phyloP scores from a whole-genome alignment of 2,329 filamentous ascomycete species.

The Eurotiales sp. region DNA sequence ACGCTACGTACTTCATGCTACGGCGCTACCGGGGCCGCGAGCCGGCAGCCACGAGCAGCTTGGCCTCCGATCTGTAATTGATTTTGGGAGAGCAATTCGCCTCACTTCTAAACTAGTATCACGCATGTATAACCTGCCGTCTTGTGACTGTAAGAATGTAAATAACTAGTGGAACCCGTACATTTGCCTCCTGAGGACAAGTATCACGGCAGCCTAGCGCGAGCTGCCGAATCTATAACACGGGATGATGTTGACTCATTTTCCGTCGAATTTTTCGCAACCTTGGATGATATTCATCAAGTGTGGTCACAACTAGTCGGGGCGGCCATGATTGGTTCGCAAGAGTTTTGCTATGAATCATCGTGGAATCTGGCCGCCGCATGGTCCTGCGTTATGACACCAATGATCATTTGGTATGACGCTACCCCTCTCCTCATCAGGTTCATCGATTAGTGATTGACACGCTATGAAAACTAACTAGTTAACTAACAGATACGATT shows the following conservation, averaged over 20 bases:
- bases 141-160: neutral
- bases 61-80: too few relatives aligned
- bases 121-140: too few relatives aligned
- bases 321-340: conserved; percentile 6
- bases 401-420: neutral
- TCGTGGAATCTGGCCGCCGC: neutral
- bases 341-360: conserved; percentile 1
- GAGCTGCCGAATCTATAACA: too few relatives aligned
- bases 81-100: neutral
- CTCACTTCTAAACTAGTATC: neutral
- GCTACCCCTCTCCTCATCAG: neutral
- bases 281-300: too few relatives aligned
- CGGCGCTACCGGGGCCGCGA: too few relatives aligned
- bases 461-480: too few relatives aligned
- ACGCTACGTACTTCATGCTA: too few relatives aligned
- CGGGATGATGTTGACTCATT: too few relatives aligned
- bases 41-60: too few relatives aligned
- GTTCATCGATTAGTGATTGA: too few relatives aligned
- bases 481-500: too few relatives aligned
- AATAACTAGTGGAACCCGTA: neutral
- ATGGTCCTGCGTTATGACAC: neutral
- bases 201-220: neutral
- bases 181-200: neutral
- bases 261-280: too few relatives aligned
- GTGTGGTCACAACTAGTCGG: neutral